phyloP scores from a whole-genome alignment of 805 yeast genomes.

The Candida oleophila region DNA sequence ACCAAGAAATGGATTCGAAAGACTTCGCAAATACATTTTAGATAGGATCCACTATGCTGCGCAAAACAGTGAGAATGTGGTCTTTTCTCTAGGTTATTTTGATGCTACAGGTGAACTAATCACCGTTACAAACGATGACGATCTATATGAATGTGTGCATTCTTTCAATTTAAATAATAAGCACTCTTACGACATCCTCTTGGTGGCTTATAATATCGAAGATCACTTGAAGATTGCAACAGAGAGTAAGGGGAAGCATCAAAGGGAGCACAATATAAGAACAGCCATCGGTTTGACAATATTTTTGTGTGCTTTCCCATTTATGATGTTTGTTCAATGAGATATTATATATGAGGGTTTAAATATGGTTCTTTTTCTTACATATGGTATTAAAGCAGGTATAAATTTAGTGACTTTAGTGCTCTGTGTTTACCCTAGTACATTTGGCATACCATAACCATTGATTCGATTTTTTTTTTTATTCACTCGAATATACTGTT shows the following conservation, averaged over 20 bases:
- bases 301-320: no score
- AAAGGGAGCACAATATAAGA: not conserved
- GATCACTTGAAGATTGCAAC: not conserved
- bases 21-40: not conserved
- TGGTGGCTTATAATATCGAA: not conserved
- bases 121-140: not conserved
- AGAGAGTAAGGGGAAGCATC: not conserved
- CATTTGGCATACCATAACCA: no score
- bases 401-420: no score
- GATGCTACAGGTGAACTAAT: not conserved
- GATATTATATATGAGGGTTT: no score
- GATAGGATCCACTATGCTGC: not conserved
- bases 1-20: not conserved
- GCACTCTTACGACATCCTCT: not conserved
- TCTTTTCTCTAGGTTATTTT: not conserved
- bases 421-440: no score
- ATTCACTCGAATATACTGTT: no score
- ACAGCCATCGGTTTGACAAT: not conserved
- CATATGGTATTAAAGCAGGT: no score
- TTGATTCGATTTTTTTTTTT: no score
- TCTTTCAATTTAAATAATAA: not conserved
- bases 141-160: not conserved
- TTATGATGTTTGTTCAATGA: no score
- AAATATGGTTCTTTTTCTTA: no score
- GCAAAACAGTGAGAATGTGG: not conserved